Evolutionary conservation across 2,329 filamentous ascomycete genomes (phyloP).

Genomic region (Penicillium capsulatum): DNA sequence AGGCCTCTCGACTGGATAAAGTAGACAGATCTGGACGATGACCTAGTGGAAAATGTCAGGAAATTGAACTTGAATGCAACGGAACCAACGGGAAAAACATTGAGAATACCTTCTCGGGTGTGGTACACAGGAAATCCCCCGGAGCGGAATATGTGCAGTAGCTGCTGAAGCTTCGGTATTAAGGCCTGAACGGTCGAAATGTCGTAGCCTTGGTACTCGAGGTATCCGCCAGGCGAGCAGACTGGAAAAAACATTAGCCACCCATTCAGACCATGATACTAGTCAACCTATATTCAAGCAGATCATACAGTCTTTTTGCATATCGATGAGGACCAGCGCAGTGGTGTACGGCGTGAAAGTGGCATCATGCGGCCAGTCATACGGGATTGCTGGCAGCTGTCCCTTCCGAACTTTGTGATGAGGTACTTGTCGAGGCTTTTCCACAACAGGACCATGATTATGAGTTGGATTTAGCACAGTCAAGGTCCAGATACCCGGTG

Average conservation of each 20-base stretch:
- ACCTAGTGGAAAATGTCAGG: conserved; percentile 27
- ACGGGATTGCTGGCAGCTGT: conserved; percentile 39
- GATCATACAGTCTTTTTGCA: conserved; percentile 49
- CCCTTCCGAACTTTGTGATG: conserved; percentile 45
- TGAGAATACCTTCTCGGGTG: conserved; percentile 43
- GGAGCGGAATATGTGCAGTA: conserved; percentile 39
- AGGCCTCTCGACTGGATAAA: conserved; percentile 52
- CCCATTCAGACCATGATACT: background rate
- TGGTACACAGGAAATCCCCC: conserved; percentile 43
- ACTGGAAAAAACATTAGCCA: conserved; percentile 27
- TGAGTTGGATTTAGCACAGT: conserved; percentile 42
- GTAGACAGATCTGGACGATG: conserved; percentile 54
- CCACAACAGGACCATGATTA: conserved; percentile 42
- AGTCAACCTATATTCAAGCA: conserved; percentile 1
- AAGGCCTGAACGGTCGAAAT: conserved; percentile 38
- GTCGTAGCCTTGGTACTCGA: conserved; percentile 45
- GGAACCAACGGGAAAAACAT: background rate
- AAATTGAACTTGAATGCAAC: background rate
- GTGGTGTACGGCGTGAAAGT: conserved; percentile 44
- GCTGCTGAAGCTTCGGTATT: conserved; percentile 39
- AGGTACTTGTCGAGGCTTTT: conserved; percentile 39
- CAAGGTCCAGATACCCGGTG: conserved; percentile 43
- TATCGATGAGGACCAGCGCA: conserved; percentile 46
- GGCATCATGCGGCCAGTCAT: conserved; percentile 47
- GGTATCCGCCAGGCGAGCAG: conserved; percentile 43